Conservation (phyloP, 2,329 filamentous ascomycete species). For the Pyrenophora seminiperda region DNA sequence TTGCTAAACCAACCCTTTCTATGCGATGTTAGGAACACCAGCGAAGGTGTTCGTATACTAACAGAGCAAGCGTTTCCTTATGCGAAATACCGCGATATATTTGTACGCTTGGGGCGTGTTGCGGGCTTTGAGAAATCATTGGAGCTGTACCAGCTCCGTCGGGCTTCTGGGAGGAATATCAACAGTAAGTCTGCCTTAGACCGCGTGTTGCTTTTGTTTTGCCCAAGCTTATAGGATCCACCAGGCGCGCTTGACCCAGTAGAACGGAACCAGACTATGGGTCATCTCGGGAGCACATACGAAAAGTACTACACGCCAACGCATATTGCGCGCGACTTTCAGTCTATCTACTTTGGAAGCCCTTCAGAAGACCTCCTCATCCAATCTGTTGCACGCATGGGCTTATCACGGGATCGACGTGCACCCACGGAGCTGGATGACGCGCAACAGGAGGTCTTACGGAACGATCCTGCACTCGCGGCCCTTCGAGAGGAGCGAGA, state of each 20-base stretch:
- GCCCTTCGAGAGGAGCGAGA: conserved; percentile 14
- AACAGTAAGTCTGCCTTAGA: conserved; percentile 22
- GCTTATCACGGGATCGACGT: conserved; percentile 18
- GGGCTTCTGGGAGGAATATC: conserved; percentile 23
- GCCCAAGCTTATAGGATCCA: conserved; percentile 13
- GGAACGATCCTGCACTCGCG: conserved; percentile 16
- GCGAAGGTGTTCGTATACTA: conserved; percentile 12
- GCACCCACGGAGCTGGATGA: conserved; percentile 21
- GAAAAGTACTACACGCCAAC: conserved; percentile 24
- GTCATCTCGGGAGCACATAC: conserved; percentile 19
- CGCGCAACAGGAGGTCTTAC: conserved; percentile 15
- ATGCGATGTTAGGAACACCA: conserved; percentile 16
- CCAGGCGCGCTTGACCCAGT: conserved; percentile 7
- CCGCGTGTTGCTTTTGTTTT: conserved; percentile 1
- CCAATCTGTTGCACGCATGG: conserved; percentile 22
- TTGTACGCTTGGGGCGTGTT: conserved; percentile 23
- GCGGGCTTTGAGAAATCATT: conserved; percentile 20
- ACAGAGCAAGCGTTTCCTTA: conserved; percentile 20
- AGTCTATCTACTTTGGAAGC: conserved; percentile 26
- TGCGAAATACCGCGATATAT: conserved; percentile 23
- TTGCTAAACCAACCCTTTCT: conserved; percentile 23
- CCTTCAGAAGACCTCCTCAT: conserved; percentile 22
- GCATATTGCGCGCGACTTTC: conserved; percentile 20
- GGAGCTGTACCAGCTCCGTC: conserved; percentile 22
- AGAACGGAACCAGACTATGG: conserved; percentile 22